Base-by-base conservation (phyloP, 495 filamentous ascomycete genomes). In the Chlorociboria aeruginascens region DNA sequence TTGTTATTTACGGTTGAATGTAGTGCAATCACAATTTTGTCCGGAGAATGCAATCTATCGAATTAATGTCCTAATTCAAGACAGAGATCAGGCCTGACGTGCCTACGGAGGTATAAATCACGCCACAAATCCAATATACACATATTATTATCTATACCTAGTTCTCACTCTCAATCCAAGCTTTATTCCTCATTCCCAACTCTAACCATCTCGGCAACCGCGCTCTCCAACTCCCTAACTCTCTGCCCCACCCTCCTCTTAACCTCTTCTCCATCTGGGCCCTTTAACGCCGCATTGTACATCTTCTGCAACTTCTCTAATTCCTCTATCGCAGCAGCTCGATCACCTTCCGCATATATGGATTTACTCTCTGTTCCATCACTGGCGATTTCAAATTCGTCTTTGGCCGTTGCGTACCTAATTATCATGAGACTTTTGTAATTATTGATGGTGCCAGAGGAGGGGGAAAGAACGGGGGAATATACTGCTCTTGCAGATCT, bases 341-440 rank as follows among this genome's bases (percentile, higher is more conserved):
- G 57, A 59, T 78, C 74, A 34, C 69, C 69, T 13, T 59, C 61
- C 7, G 72, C 74, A 51, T 77, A 78, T 32, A 72, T 66, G 25
- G 73, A 67, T 33, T 69, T 65, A 58, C 73, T 72, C 40, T 69
- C 67, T 8, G 74, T 78, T 49, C 76, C 74, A 51, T 78, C 74
- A 32, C 61, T 60, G 12, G 74, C 74, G 43, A 78, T 74, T 40
- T 78, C 72, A 60, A 78, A 78, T 48, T 73, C 72, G 53, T 74
- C 71, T 50, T 64, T 62, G 0, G 70, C 71, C 3, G 69, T 73
- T 42, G 63, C 66, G 53, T 70, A 72, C 20, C 20, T 25, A 25
- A 2, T 25, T 25, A 25, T 25, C 1, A 25, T 25, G 1, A 25
- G 20, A 25, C 4, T 25, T 25, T 25, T 25, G 20, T 25, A 25